Conservation (phyloP, 108 stramenopile species). For the Conticribra guillardii region DNA sequence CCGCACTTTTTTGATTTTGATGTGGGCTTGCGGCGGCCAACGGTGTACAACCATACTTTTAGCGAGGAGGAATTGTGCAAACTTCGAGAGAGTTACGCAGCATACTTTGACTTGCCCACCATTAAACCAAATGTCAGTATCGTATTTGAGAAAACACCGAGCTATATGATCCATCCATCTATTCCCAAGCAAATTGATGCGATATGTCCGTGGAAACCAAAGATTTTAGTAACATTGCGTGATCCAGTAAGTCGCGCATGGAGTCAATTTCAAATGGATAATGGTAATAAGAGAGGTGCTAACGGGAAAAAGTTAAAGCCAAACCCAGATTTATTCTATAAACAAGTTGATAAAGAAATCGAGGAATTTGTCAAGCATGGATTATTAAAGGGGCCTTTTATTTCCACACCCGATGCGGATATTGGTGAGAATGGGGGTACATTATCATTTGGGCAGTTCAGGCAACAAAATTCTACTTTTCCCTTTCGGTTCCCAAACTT, state of each 20-base stretch:
- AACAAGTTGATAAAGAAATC: slow-evolving; percentile 6
- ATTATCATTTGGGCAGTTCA: background rate
- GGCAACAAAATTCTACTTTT: background rate
- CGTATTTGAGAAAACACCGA: slow-evolving; percentile 12
- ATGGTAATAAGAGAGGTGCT: background rate
- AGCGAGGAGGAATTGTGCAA: background rate
- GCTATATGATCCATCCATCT: background rate
- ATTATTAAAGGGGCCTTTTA: slow-evolving; percentile 1
- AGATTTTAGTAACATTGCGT: slow-evolving; percentile 13
- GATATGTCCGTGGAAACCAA: slow-evolving; percentile 12
- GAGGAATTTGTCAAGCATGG: slow-evolving; percentile 1
- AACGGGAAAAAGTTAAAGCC: background rate
- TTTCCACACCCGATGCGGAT: background rate
- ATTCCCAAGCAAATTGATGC: slow-evolving; percentile 1
- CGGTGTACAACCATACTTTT: background rate
- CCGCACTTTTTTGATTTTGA: slow-evolving; percentile 12
- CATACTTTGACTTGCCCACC: slow-evolving; percentile 1
- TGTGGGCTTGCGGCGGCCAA: background rate
- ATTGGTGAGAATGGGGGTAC: background rate
- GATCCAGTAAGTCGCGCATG: slow-evolving; percentile 14
- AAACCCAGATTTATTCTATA: background rate
- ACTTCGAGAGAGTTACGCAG: background rate
- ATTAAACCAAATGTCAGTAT: slow-evolving; percentile 5
- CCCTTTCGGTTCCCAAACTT: background rate
- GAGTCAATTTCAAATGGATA: slow-evolving; percentile 16